Evolutionary conservation across 2,329 filamentous ascomycete genomes (phyloP), one percentile per base, ranked within the genome.

Genomic region (Ophiocordyceps sinensis): DNA sequence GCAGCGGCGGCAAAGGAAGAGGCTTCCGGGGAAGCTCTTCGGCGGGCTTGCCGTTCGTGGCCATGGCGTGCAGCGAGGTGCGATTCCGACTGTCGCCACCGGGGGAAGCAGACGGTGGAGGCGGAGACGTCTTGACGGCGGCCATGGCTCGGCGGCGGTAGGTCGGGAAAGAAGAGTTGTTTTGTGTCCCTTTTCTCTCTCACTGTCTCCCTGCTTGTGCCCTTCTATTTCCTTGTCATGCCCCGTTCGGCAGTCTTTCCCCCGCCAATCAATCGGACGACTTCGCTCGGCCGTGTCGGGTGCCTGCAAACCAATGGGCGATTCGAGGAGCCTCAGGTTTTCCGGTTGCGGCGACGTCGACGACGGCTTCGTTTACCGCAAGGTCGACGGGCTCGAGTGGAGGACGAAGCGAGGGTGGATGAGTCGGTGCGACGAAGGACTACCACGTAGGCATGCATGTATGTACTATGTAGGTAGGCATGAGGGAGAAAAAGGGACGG

Each of bases 51-150:
- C 41, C 31, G 34, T 36, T 9, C 35, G 34, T 32, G 39, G 31
- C 17, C 12, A 31, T 37, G 37, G 36, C 41, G 38, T 44, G 43
- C 12, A 43, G n/a, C 11, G 46, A 45, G 37, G 41, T 46, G 43
- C 46, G 43, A 9, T 45, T 44, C 21, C 37, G 43, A 32, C 36
- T 41, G 29, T 55, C 51, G 29, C 45, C 41, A 31, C 42, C 51
- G 29, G 56, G 46, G 38, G 59, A 52, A 31, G 49, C 45, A 34
- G 55, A 50, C 34, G 53, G 50, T 37, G 53, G 51, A 42, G 60
- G 55, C 41, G 61, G 53, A 39, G 61, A 60, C 29, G 58, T 50
- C 45, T 51, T 53, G 44, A 58, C 53, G 42, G 59, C 55, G 44
- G 57, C 57, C 59, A 62, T 62, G 44, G 40, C 57, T 37, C 23